Conservation (phyloP, 1,139 yeast genomes). For the Diutina mesorugosa region DNA sequence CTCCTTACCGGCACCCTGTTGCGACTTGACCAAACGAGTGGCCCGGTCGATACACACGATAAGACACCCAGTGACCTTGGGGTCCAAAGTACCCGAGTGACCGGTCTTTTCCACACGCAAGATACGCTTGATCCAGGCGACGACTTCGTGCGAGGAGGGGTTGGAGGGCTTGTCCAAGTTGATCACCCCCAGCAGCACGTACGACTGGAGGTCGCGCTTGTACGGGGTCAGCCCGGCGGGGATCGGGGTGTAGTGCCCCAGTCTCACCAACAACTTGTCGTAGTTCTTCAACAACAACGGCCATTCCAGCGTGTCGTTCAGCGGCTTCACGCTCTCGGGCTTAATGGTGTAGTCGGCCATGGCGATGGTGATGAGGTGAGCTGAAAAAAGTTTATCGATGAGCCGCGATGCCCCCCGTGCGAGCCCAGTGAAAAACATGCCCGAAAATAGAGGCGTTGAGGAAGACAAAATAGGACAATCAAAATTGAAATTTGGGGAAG, state of each 20-base stretch:
- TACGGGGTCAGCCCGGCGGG: slow-evolving; percentile 93
- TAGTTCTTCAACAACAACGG: slow-evolving; percentile 87
- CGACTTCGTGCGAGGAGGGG: slow-evolving; percentile 97
- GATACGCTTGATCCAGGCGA: slow-evolving; percentile 97
- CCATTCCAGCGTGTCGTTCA: slow-evolving; percentile 88
- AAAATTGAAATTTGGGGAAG: background rate
- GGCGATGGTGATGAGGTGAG: background rate
- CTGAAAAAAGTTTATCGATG: slow-evolving; percentile 1
- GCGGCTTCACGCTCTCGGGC: slow-evolving; percentile 74
- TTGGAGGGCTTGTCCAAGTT: slow-evolving; percentile 96
- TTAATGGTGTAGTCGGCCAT: slow-evolving; percentile 55
- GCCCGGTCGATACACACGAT: slow-evolving; percentile 98
- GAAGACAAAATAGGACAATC: background rate
- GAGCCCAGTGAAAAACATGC: background rate
- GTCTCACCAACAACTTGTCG: slow-evolving; percentile 87
- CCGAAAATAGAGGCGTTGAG: too few species aligned
- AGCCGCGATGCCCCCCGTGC: background rate
- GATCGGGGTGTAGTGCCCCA: slow-evolving; percentile 94
- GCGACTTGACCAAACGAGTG: slow-evolving; percentile 93
- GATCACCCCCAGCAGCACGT: slow-evolving; percentile 89
- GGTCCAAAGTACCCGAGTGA: slow-evolving; percentile 98
- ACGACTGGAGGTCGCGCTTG: slow-evolving; percentile 84
- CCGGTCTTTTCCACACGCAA: slow-evolving; percentile 95
- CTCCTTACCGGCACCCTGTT: slow-evolving; percentile 99
- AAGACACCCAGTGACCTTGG: slow-evolving; percentile 95